Conservation (phyloP, 2,329 filamentous ascomycete species). For the Penicillium sp. region DNA sequence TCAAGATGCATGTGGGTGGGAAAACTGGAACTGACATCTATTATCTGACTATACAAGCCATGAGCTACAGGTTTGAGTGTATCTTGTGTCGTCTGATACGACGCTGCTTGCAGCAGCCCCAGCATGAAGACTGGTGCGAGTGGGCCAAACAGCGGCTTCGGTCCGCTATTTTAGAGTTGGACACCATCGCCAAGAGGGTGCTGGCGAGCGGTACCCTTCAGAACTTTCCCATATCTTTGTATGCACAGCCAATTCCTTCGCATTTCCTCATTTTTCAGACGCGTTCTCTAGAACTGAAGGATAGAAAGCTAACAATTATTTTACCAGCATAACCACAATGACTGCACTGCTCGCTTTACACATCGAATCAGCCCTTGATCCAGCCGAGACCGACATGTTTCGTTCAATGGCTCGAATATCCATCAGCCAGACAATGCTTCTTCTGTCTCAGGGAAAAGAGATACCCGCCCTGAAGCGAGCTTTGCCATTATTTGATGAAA, state of each 20-base stretch:
- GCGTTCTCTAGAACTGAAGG: not conserved
- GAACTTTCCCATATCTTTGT: slow-evolving; percentile 1
- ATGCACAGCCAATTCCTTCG: not conserved
- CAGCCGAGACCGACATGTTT: slow-evolving; percentile 1
- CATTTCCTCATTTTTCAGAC: not conserved
- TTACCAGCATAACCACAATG: slow-evolving; percentile 2
- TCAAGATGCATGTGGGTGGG: not conserved
- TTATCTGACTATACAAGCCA: not conserved
- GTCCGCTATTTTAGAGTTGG: slow-evolving; percentile 3
- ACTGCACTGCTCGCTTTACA: slow-evolving; percentile 1
- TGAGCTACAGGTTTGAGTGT: slow-evolving; percentile 4
- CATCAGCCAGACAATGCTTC: slow-evolving; percentile 6
- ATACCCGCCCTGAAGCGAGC: slow-evolving; percentile 4
- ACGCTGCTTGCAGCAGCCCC: not conserved
- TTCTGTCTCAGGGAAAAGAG: slow-evolving; percentile 1
- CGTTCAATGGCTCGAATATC: slow-evolving; percentile 5
- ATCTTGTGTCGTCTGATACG: slow-evolving; percentile 3
- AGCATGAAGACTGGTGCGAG: not conserved
- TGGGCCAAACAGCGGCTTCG: slow-evolving; percentile 5
- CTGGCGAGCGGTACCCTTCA: not conserved
- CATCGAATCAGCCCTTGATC: slow-evolving; percentile 6
- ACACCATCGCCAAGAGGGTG: slow-evolving; percentile 2
- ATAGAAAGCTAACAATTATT: not conserved
- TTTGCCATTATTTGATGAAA: slow-evolving; percentile 3
- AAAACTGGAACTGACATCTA: not conserved